Conservation (phyloP, 495 filamentous ascomycete species). For the Aspergillus affinis region DNA sequence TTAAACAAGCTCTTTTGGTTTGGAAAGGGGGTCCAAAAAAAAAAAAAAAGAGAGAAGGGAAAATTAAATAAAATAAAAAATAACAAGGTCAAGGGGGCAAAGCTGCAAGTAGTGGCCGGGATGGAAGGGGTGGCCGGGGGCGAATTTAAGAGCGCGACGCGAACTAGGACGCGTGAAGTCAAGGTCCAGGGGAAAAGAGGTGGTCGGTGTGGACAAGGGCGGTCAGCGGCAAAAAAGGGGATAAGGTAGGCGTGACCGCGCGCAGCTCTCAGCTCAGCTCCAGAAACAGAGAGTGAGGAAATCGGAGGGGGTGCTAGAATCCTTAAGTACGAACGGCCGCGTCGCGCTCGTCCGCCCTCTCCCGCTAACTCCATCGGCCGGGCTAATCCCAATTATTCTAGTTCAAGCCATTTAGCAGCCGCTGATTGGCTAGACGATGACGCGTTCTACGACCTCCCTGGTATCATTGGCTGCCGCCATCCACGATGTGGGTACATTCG, state of each 20-base stretch:
- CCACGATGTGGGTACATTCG: constrained; percentile 18
- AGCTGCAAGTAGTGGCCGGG: constrained; percentile 25
- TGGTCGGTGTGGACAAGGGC: constrained; percentile 4
- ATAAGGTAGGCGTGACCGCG: constrained; percentile 27
- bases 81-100: constrained; percentile 12
- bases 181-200: constrained; percentile 18
- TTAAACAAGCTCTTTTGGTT: constrained; percentile 1
- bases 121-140: no score
- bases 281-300: constrained; percentile 44
- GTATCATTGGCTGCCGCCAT: constrained; percentile 19
- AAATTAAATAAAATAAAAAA: constrained; percentile 15
- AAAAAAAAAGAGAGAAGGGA: constrained; percentile 15
- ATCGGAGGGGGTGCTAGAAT: constrained; percentile 49
- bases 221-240: constrained; percentile 23
- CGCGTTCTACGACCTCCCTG: constrained; percentile 25
- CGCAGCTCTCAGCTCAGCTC: constrained; percentile 32
- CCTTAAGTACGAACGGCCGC: constrained; percentile 51
- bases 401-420: constrained; percentile 31
- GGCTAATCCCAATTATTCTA: constrained; percentile 37
- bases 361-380: constrained; percentile 43
- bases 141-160: constrained; percentile 27
- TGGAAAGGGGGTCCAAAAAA: constrained; percentile 8
- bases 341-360: constrained; percentile 37
- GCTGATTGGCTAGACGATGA: constrained; percentile 36
- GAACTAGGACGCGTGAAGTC: constrained; percentile 27